Conservation (phyloP, 2,329 filamentous ascomycete genomes). For the Epichloe bromicola region DNA sequence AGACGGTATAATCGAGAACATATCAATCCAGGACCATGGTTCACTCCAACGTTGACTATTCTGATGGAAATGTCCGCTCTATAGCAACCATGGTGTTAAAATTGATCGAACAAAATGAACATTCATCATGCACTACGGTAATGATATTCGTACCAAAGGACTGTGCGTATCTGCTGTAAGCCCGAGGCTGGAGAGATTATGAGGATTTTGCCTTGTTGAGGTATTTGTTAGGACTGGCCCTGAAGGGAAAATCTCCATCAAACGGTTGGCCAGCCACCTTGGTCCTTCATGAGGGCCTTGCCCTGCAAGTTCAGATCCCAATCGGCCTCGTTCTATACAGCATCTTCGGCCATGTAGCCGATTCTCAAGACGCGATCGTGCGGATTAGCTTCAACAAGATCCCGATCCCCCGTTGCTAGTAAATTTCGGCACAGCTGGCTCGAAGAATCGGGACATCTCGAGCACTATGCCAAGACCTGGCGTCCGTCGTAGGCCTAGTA, state of each 20-base stretch:
- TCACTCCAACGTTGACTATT: neutral
- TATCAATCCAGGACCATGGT: neutral
- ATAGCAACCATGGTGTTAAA: neutral
- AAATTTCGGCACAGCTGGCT: too few relatives aligned
- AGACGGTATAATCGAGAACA: neutral
- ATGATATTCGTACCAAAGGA: too few relatives aligned
- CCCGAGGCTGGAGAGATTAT: too few relatives aligned
- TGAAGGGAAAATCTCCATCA: neutral
- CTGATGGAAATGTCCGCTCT: neutral
- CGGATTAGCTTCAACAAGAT: slow-evolving; percentile 50
- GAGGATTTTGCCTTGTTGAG: too few relatives aligned
- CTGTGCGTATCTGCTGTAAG: too few relatives aligned
- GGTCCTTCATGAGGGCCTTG: slow-evolving; percentile 42
- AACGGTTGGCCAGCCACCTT: neutral
- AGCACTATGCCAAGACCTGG: slow-evolving; percentile 9
- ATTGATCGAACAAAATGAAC: neutral
- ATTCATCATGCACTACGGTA: too few relatives aligned
- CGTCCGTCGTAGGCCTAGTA: slow-evolving; percentile 14
- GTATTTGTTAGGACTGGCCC: too few relatives aligned
- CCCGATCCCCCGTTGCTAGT: slow-evolving; percentile 44
- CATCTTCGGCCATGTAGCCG: slow-evolving; percentile 41
- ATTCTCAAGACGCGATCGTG: slow-evolving; percentile 54
- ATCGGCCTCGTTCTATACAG: slow-evolving; percentile 27
- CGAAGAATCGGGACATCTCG: too few relatives aligned
- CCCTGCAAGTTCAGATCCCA: slow-evolving; percentile 58